Evolutionary conservation across 306 rosid species (phyloP), one percentile per base, ranked within the genome.

Genomic region (Datisca glomerata): DNA sequence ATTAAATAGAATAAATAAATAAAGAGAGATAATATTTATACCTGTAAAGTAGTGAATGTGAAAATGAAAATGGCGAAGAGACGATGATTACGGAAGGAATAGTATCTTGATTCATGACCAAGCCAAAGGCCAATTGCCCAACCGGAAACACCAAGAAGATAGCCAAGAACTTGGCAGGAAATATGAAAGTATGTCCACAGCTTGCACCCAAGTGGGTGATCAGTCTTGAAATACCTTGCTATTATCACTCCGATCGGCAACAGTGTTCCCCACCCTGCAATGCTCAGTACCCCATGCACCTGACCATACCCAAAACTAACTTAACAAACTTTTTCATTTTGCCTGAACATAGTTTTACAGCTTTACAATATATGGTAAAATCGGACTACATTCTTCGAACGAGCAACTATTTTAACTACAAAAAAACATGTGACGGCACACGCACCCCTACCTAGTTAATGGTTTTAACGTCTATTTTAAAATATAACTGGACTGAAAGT

Each of bases 281-380:
- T 82, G 70, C 74, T 87, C 29, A 87, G 59, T 39, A 67, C 56
- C 58, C 96, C 96, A 50, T 87, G 96, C 48, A 74, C 70, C 94
- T 87, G 20, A 15, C 2, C 13, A 50, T n/a, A 18, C 5, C n/a
- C 12, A 18, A 8, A 31, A 29, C 1, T 8, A 25, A 4, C 8
- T 25, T 8, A 4, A 4, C 31, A 25, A 4, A 25, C n/a, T n/a
- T n/a, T n/a, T n/a, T n/a, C n/a, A n/a, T n/a, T n/a, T n/a, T n/a
- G n/a, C n/a, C n/a, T n/a, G n/a, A n/a, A n/a, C n/a, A n/a, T n/a
- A n/a, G n/a, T n/a, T n/a, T n/a, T n/a, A 25, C 31, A 25, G 8
- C 31, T 25, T 4, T 25, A 25, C 8, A 4, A 25, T 25, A 25
- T 4, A 4, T 4, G 4, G 8, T 8, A 25, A 4, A 25, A 25